Evolutionary conservation across 805 yeast genomes (phyloP), one percentile per base, ranked within the genome.

Genomic region (Clavispora carvajalis): DNA sequence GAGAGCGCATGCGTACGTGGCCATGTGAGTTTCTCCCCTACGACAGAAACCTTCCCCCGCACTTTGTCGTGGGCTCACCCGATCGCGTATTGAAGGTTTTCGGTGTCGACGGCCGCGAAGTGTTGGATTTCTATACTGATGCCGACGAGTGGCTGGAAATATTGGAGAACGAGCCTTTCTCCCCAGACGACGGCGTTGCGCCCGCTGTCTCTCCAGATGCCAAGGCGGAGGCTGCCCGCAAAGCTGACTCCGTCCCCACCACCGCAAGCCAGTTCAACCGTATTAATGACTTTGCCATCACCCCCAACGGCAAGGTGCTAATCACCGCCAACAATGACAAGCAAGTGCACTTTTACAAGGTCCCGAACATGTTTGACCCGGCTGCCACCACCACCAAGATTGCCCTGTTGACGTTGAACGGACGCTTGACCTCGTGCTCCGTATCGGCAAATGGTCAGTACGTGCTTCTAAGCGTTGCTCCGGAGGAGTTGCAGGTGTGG

Each of bases 401-500:
- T 21, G 68, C 76, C 2, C 69, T 73, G 22, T 61, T 84, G 7
- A 65, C 64, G 13, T 60, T 86, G 5, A 76, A 75, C 19, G 79
- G 79, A 23, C 71, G 76, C 40, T 67, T 84, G 48, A 83, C 91
- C 0, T 79, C 87, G 3, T 74, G 89, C 25, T 64, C 80, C 0
- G 63, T 79, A 1, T 79, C 89, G 0, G 56, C 59, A 3, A 60
- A 60, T 36, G 84, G 83, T 21, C 72, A 80, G 24, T 68, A 68
- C 31, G 64, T 76, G 44, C 60, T 88, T 31, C 68, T 87, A 18
- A 85, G 80, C 51, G 74, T 81, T 15, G 77, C 79, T 12, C 83
- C 87, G 0, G 88, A 84, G 52, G 93, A 85, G 54, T 59, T 88
- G 7, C 93, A 86, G 51, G 63, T 88, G 4, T 87, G 95, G 95